phyloP scores from a whole-genome alignment of 169 alveolate genomes.

The Eimeria falciformis region DNA sequence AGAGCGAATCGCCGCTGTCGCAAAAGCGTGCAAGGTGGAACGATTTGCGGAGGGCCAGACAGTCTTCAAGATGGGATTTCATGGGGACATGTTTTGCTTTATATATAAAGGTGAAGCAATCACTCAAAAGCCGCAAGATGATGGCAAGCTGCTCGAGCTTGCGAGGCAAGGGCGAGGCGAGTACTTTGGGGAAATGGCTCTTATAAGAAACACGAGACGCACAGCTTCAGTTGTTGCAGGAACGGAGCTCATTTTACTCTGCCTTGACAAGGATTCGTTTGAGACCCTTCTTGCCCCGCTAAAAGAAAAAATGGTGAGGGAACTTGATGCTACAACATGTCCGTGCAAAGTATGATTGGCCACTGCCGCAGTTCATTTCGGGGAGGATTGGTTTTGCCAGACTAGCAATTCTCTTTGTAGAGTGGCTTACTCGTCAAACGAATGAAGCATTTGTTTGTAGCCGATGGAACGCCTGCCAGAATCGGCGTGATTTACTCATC shows the following conservation, averaged over 20 bases:
- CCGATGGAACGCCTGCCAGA: no score
- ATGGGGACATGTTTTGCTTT: conserved; percentile 77
- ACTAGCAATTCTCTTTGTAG: no score
- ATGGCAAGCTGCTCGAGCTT: conserved; percentile 70
- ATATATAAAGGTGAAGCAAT: conserved; percentile 71
- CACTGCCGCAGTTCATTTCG: no score
- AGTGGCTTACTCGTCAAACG: no score
- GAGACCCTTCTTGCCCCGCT: conserved; percentile 66
- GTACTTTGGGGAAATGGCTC: conserved; percentile 85
- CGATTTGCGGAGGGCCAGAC: conserved; percentile 73
- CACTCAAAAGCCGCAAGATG: conserved; percentile 74
- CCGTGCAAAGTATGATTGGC: background rate
- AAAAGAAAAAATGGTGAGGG: conserved; percentile 69
- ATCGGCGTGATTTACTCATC: no score
- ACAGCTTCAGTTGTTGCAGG: conserved; percentile 85
- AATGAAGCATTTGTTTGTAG: no score
- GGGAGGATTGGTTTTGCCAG: no score
- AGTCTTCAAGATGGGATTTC: conserved; percentile 73
- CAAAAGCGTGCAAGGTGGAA: conserved; percentile 76
- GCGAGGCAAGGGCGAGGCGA: conserved; percentile 78
- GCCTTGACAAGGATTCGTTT: conserved; percentile 76
- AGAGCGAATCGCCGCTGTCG: conserved; percentile 51
- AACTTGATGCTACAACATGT: background rate
- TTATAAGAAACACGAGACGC: conserved; percentile 80
- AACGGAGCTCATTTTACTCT: conserved; percentile 72